Evolutionary conservation across 352 stramenopile species (phyloP), one percentile per base, ranked within the genome.

Genomic region (Vaucheria bursata): DNA sequence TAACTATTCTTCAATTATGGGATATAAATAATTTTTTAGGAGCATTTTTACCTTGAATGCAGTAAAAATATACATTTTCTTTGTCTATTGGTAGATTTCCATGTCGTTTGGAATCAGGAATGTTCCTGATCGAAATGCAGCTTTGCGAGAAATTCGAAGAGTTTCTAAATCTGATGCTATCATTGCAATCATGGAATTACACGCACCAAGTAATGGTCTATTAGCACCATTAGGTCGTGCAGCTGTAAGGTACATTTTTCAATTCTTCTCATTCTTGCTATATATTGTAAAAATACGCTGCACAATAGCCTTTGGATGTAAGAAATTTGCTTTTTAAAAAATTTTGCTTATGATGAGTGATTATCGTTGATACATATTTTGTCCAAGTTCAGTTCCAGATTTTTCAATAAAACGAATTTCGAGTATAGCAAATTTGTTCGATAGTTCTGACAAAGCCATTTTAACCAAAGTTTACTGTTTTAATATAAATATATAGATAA

Each of bases 101-200:
- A 91, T 92, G 85, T 83, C 87, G 0, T 92, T 92, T 87, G 88
- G 88, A 7, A 92, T 92, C 84, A 82, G 88, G 12, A 92, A 92
- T 79, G 86, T 91, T 1, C 86, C 85, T 0, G 87, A 91, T 53
- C 84, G 85, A 50, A 70, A 84, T 38, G 53, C 74, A n/a, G 88
- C 87, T 7, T 77, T 92, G 31, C 88, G 84, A 75, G 85, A 91
- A 85, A 90, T 91, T 37, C 85, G 88, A 77, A 75, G 84, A 52
- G 81, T 91, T 7, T 66, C 89, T 8, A 88, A 86, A 68, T 66
- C 73, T 1, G 31, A 69, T 35, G 33, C 35, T 2, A 68, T 34
- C 53, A 7, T 68, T 7, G 53, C 53, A 31, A 84, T 68, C 53
- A 68, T 68, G 53, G 53, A 68, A 31, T 34, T 68, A 34, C 53